Evolutionary conservation across 1,284 basidiomycete species (phyloP), one percentile per base, ranked within the genome.

Genomic region (Boletellus deceptivus): DNA sequence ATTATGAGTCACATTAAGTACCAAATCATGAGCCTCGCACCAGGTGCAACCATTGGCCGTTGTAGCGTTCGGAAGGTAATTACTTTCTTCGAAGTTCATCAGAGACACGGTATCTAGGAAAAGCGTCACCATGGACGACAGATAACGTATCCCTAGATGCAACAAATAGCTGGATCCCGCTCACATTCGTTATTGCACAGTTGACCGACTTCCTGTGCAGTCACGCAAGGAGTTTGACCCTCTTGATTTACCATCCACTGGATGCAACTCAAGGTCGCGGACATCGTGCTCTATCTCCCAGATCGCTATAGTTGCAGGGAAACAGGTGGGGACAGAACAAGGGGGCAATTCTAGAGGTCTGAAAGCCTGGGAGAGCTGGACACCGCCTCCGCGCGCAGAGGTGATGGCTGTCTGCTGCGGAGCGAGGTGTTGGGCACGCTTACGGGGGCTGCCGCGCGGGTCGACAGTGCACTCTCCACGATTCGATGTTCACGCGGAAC

Each of bases 1-100:
- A 8, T 8, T 16, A 11, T 50, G 14, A 59, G 42, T 6, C 42
- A 36, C 13, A n/a, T 36, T 6, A 3, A 31, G 37, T 4, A 14
- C 36, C 10, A 39, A 27, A 18, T 29, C 4, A 4, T 16, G 9
- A 25, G 0, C 29, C 3, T 22, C 53, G 48, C 18, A 68, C 65
- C 63, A 64, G 24, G 60, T 65, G 18, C 64, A 67, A 27, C 11
- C 29, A 4, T 59, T 64, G 0, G 46, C 35, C 2, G 46, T 53
- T 38, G 53, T 52, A 25, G 37, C 29, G 13, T 53, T 54, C 11
- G 64, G 64, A 6, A 56, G 18, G 13, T 58, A 63, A 7, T 45
- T 31, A 1, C 17, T 49, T 38, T 66, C 60, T 49, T 47, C 33
- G 31, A 66, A 66, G 36, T 43, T 38, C 9, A 16, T 43, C 16